phyloP scores from a whole-genome alignment of 2,329 filamentous ascomycete genomes.

The Calonectria pauciramosa region DNA sequence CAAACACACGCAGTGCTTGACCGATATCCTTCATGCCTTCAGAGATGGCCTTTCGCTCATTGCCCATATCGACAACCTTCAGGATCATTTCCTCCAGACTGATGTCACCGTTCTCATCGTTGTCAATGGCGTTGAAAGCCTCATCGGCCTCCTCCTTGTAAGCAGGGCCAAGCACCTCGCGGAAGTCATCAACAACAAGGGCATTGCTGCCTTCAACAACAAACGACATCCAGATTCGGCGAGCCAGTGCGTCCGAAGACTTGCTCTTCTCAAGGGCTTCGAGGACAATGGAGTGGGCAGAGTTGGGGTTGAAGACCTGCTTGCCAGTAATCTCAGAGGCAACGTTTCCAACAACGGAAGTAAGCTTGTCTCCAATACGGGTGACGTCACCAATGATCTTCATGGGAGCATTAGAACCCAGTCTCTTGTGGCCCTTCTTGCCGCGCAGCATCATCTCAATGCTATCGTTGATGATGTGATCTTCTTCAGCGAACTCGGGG shows the following conservation, averaged over 20 bases:
- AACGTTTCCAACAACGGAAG: constrained; percentile 91
- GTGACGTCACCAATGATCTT: constrained; percentile 82
- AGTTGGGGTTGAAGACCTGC: constrained; percentile 93
- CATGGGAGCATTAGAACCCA: constrained; percentile 81
- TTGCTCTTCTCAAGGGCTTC: constrained; percentile 88
- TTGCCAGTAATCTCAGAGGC: constrained; percentile 96
- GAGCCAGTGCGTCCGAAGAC: constrained; percentile 92
- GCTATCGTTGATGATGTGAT: constrained; percentile 90
- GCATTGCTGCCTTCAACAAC: constrained; percentile 90
- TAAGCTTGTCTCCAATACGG: constrained; percentile 92
- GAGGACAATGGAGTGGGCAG: constrained; percentile 89
- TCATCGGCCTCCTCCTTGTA: constrained; percentile 86
- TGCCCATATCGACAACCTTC: constrained; percentile 85
- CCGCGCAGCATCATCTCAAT: constrained; percentile 77
- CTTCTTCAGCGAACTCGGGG: constrained; percentile 89
- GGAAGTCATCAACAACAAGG: constrained; percentile 83
- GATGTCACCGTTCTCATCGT: constrained; percentile 93
- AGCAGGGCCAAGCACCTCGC: constrained; percentile 85
- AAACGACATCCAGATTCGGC: constrained; percentile 97
- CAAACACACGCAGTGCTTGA: constrained; percentile 91
- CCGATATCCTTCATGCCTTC: constrained; percentile 98
- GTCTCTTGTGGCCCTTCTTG: constrained; percentile 62
- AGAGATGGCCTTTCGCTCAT: constrained; percentile 88
- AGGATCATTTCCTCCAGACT: constrained; percentile 95
- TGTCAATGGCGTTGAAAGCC: constrained; percentile 84